Percentiles rank a stretch among this genome's conserved stretches.
These are phyloP conservation scores for Mucor circinelloides DNA, from an alignment of 371 early-diverging fungal genomes.

Conservation along the genomic window DNA sequence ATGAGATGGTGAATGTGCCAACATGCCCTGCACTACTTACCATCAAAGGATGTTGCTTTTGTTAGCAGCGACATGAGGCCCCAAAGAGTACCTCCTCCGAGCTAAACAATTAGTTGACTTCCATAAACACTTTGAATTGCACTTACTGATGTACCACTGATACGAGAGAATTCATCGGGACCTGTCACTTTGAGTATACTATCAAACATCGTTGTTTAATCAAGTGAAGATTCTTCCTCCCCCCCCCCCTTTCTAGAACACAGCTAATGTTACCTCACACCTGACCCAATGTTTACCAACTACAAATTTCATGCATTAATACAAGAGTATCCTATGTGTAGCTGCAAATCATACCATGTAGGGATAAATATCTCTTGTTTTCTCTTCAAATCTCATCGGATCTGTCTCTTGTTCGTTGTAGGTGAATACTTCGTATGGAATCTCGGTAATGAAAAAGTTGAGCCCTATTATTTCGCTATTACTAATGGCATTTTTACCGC, in stretches of 20 bases:
- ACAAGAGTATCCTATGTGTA: background rate
- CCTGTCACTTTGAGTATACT: slow-evolving; percentile 86
- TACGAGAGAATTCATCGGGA: slow-evolving; percentile 72
- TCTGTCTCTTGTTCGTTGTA: slow-evolving; percentile 69
- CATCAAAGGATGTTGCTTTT: slow-evolving; percentile 83
- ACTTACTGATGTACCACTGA: slow-evolving; percentile 90
- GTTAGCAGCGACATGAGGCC: slow-evolving; percentile 89
- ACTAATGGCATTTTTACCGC: background rate
- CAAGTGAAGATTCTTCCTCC: background rate
- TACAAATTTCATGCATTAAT: slow-evolving; percentile 17
- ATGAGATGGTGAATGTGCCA: background rate
- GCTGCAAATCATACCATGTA: slow-evolving; percentile 63
- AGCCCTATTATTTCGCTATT: slow-evolving; percentile 54
- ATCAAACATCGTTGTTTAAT: background rate
- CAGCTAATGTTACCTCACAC: slow-evolving; percentile 64
- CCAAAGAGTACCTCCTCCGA: slow-evolving; percentile 99
- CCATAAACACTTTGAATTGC: background rate
- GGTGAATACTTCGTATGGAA: slow-evolving; percentile 95
- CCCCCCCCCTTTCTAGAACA: background rate
- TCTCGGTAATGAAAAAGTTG: slow-evolving; percentile 90
- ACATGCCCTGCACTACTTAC: slow-evolving; percentile 30
- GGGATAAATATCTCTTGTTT: slow-evolving; percentile 73
- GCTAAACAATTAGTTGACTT: slow-evolving; percentile 31
- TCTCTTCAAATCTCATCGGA: slow-evolving; percentile 84
- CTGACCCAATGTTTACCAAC: slow-evolving; percentile 93